phyloP scores from a whole-genome alignment of 228 moss, liverwort and hornwort genomes.

The Sphagnum magellanicum region DNA sequence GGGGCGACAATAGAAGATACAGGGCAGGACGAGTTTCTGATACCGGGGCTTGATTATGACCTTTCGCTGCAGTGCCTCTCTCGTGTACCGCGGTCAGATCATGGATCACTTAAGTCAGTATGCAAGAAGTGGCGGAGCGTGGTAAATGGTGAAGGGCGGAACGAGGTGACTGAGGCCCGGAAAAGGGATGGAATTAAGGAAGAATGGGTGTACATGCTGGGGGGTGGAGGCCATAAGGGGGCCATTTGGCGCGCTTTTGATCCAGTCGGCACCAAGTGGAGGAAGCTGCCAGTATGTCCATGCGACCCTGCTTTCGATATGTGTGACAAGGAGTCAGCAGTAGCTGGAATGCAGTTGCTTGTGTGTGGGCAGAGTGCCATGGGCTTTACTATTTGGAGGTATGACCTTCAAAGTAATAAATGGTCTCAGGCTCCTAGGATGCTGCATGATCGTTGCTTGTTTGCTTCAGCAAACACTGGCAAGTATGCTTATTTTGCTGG shows the following conservation, averaged over 20 bases:
- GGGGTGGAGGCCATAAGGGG: slow-evolving; percentile 17
- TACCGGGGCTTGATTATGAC: slow-evolving; percentile 55
- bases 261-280: slow-evolving; percentile 50
- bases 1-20: neutral
- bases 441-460: slow-evolving; percentile 66
- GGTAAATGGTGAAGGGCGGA: slow-evolving; percentile 14
- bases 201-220: slow-evolving; percentile 74
- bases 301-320: slow-evolving; percentile 72
- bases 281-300: slow-evolving; percentile 64
- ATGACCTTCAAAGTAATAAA: slow-evolving; percentile 56
- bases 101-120: slow-evolving; percentile 45
- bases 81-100: slow-evolving; percentile 54
- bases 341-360: slow-evolving; percentile 73
- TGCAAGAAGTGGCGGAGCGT: slow-evolving; percentile 67
- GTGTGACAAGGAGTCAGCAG: slow-evolving; percentile 83
- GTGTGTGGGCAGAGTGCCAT: slow-evolving; percentile 65
- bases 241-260: slow-evolving; percentile 76
- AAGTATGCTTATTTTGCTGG: slow-evolving; percentile 86
- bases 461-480: slow-evolving; percentile 74
- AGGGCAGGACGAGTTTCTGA: slow-evolving; percentile 23
- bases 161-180: slow-evolving; percentile 59
- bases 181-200: slow-evolving; percentile 37
- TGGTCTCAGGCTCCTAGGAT: slow-evolving; percentile 69
- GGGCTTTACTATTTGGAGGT: slow-evolving; percentile 75
- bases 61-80: slow-evolving; percentile 51